A percentile compares a stretch with the other conserved stretches of the same genome.
These are phyloP conservation scores for Nigrospora osmanthi DNA, from an alignment of 2,329 filamentous ascomycete species.

Conservation along the genomic window DNA sequence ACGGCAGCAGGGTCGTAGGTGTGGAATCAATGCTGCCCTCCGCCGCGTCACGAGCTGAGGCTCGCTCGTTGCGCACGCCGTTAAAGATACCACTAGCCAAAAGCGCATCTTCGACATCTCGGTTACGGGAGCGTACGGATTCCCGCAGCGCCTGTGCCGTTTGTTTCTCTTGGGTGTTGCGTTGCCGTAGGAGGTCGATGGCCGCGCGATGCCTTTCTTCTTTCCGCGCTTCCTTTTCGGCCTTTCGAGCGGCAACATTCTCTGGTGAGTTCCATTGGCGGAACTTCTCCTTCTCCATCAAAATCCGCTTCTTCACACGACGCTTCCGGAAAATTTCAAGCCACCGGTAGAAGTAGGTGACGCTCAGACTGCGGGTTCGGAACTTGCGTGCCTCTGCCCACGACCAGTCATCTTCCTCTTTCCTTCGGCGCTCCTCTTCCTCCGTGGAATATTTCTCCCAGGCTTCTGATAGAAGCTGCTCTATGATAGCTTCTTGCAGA, in stretches of 20 bases:
- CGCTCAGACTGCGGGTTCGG: conserved; percentile 37
- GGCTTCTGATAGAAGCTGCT: conserved; percentile 32
- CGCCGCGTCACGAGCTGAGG: conserved; percentile 14
- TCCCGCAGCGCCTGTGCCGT: conserved; percentile 10
- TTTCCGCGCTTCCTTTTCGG: conserved; percentile 10
- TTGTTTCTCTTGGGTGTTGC: conserved; percentile 10
- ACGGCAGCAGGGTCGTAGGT: conserved; percentile 6
- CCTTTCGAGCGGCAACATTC: conserved; percentile 16
- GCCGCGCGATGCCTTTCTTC: conserved; percentile 12
- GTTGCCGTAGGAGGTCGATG: conserved; percentile 12
- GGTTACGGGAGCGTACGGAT: conserved; percentile 9
- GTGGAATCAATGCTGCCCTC: conserved; percentile 8
- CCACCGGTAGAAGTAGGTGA: conserved; percentile 53
- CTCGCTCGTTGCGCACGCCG: conserved; percentile 16
- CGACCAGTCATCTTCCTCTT: conserved; percentile 39
- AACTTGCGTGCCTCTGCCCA: conserved; percentile 41
- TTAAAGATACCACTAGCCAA: conserved; percentile 18
- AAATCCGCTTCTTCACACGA: conserved; percentile 40
- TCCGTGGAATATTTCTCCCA: conserved; percentile 32
- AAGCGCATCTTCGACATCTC: conserved; percentile 18
- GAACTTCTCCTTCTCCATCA: conserved; percentile 42
- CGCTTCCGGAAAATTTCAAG: conserved; percentile 38
- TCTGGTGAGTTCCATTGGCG: conserved; percentile 31
- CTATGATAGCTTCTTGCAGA: conserved; percentile 37
- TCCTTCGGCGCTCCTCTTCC: conserved; percentile 30